Evolutionary conservation across 345 rosid genomes (phyloP).

Genomic region (Pistacia integerrima): DNA sequence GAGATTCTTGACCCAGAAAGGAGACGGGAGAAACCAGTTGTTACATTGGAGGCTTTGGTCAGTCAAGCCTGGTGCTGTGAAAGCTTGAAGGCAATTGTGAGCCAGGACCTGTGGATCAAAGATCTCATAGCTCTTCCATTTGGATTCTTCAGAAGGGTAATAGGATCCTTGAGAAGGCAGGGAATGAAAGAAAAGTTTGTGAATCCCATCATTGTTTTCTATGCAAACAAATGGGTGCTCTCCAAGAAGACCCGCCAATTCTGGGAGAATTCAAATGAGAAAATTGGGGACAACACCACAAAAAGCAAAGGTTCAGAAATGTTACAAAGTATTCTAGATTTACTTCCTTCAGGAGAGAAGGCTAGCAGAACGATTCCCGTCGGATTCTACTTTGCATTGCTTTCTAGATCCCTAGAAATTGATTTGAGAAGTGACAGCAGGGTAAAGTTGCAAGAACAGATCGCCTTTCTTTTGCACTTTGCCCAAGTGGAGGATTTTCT

Average conservation of each 20-base stretch:
- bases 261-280: constrained; percentile 40
- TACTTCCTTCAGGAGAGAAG: constrained; percentile 56
- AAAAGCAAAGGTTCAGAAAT: constrained; percentile 28
- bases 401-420: constrained; percentile 46
- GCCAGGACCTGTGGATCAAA: constrained; percentile 69
- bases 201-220: constrained; percentile 63
- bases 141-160: constrained; percentile 67
- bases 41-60: constrained; percentile 48
- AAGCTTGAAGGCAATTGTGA: constrained; percentile 40
- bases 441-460: constrained; percentile 57
- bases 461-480: constrained; percentile 48
- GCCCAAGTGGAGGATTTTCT: constrained; percentile 59
- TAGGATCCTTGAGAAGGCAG: constrained; percentile 74
- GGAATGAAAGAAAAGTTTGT: constrained; percentile 85
- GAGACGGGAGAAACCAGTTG: constrained; percentile 56
- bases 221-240: constrained; percentile 58
- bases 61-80: constrained; percentile 61
- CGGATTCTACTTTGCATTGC: constrained; percentile 71
- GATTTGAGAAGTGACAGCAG: constrained; percentile 42
- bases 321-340: constrained; percentile 56
- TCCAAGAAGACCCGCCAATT: constrained; percentile 42
- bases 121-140: constrained; percentile 72
- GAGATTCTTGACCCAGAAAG: constrained; percentile 90
- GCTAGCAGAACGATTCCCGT: constrained; percentile 58
- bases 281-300: constrained; percentile 13